phyloP scores from a whole-genome alignment of 2,329 filamentous ascomycete species.

The Penicillium paneum region DNA sequence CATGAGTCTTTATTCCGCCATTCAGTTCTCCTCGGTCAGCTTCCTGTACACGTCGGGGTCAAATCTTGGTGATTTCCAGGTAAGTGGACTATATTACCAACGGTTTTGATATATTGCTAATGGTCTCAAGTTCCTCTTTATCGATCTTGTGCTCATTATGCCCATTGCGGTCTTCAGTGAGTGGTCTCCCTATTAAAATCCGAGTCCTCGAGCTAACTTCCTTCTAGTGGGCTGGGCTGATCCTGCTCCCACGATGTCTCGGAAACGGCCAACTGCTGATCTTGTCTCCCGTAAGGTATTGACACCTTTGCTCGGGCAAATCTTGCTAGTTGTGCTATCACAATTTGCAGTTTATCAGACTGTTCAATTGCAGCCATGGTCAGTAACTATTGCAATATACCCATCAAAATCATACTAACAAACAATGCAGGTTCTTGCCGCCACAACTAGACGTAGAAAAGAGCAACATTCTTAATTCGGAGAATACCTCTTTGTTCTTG shows the following conservation, averaged over 20 bases:
- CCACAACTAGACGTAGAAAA: slow-evolving; percentile 74
- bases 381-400: slow-evolving; percentile 21
- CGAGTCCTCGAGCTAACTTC: neutral
- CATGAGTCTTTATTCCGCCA: slow-evolving; percentile 98
- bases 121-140: slow-evolving; percentile 71
- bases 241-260: slow-evolving; percentile 70
- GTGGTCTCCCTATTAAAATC: slow-evolving; percentile 23
- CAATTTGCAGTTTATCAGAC: slow-evolving; percentile 71
- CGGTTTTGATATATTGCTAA: slow-evolving; percentile 4
- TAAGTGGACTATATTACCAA: slow-evolving; percentile 28
- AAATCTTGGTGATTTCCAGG: slow-evolving; percentile 94
- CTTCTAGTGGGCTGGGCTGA: slow-evolving; percentile 84
- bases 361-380: slow-evolving; percentile 79
- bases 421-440: slow-evolving; percentile 63
- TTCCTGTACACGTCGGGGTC: slow-evolving; percentile 92
- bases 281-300: slow-evolving; percentile 91
- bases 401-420: slow-evolving; percentile 14
- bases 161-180: slow-evolving; percentile 92
- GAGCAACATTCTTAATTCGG: slow-evolving; percentile 83
- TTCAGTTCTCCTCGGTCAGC: slow-evolving; percentile 95
- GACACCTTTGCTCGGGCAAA: slow-evolving; percentile 83
- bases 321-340: slow-evolving; percentile 71
- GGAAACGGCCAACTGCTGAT: slow-evolving; percentile 85
- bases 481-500: slow-evolving; percentile 89
- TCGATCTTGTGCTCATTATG: slow-evolving; percentile 86